These are phyloP conservation scores for Scleroderma citrinum DNA, from an alignment of 768 basidiomycete genomes.

Conservation along the genomic window DNA sequence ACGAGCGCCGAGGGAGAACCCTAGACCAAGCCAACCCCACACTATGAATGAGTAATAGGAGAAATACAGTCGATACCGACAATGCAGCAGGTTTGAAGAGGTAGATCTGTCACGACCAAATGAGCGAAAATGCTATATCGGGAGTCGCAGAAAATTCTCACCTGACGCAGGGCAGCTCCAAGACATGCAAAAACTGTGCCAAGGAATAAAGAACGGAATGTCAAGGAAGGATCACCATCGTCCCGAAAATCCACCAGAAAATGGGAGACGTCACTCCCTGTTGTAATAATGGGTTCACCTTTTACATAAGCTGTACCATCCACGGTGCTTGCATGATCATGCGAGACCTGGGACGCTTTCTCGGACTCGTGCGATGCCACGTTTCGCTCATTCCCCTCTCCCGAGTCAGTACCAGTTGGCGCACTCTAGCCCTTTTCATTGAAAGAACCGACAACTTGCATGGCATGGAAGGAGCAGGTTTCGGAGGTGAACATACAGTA, in stretches of 20 bases:
- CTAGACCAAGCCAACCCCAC: conserved; percentile 46
- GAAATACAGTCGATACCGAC: conserved; percentile 50
- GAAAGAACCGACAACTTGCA: too few species aligned
- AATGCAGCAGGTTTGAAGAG: conserved; percentile 52
- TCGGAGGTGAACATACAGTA: too few species aligned
- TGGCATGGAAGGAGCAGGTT: too few species aligned
- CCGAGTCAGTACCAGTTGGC: conserved; percentile 34
- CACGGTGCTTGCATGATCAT: not conserved
- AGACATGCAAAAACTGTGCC: conserved; percentile 53
- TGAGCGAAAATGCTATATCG: not conserved
- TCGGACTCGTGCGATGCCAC: not conserved
- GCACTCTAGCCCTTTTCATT: too few species aligned
- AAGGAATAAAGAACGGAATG: conserved; percentile 48
- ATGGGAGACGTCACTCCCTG: conserved; percentile 45
- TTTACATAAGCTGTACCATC: not conserved
- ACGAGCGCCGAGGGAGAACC: conserved; percentile 37
- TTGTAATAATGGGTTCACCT: conserved; percentile 4
- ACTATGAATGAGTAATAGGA: conserved; percentile 48
- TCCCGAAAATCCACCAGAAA: conserved; percentile 52
- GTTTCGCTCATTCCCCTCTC: not conserved
- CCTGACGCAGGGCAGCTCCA: conserved; percentile 54
- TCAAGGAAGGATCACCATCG: conserved; percentile 50
- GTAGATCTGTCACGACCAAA: conserved; percentile 39
- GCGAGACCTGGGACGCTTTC: not conserved
- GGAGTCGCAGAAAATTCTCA: conserved; percentile 9